phyloP scores from a whole-genome alignment of 2,329 filamentous ascomycete genomes.

The Phyllosticta capitalensis region DNA sequence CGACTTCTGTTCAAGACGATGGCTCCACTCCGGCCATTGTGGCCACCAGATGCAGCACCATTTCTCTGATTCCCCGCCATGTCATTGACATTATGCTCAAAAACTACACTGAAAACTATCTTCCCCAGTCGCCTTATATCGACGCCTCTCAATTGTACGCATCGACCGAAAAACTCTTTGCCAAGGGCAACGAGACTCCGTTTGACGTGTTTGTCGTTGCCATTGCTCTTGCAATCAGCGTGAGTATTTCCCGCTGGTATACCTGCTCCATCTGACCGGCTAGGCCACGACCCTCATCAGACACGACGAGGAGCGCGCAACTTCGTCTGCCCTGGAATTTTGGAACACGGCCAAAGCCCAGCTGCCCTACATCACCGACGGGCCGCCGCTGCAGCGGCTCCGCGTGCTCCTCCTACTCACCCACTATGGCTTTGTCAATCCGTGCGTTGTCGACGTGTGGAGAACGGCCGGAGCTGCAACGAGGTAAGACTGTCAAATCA shows the following conservation, averaged over 20 bases:
- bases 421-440: slow-evolving; percentile 9
- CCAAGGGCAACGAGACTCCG: neutral
- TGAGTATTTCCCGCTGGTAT: neutral
- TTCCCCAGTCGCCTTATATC: slow-evolving; percentile 3
- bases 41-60: slow-evolving; percentile 4
- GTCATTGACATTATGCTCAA: slow-evolving; percentile 10
- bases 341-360: slow-evolving; percentile 9
- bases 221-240: slow-evolving; percentile 5
- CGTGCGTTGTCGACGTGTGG: slow-evolving; percentile 1
- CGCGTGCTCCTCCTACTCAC: slow-evolving; percentile 4
- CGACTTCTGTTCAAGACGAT: neutral
- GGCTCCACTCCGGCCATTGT: neutral
- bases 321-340: slow-evolving; percentile 6
- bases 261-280: neutral
- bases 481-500: neutral
- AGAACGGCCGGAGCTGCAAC: slow-evolving; percentile 1
- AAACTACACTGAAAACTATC: slow-evolving; percentile 7
- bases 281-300: slow-evolving; percentile 5
- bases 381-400: slow-evolving; percentile 1
- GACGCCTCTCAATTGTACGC: slow-evolving; percentile 1
- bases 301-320: slow-evolving; percentile 7
- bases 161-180: slow-evolving; percentile 2
- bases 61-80: slow-evolving; percentile 7
- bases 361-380: slow-evolving; percentile 1
- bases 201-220: slow-evolving; percentile 9